These are phyloP conservation scores for Maudiozyma turicensis DNA, from an alignment of 805 yeast genomes.

Conservation along the genomic window DNA sequence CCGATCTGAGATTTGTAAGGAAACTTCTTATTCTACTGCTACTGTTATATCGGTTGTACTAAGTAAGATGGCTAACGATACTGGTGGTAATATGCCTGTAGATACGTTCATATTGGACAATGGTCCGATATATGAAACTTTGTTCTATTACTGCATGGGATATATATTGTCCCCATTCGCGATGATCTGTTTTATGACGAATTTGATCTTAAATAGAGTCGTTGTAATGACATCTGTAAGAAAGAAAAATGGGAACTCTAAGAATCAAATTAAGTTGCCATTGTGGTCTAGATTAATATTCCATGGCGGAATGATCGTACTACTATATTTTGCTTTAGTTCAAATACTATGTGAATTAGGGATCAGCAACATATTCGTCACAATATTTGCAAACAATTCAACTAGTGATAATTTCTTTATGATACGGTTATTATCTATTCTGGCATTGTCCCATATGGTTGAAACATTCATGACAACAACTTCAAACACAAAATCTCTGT, in stretches of 20 bases:
- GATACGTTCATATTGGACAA: conserved; percentile 3
- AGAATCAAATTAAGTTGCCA: conserved; percentile 6
- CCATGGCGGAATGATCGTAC: conserved; percentile 16
- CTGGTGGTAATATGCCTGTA: conserved; percentile 1
- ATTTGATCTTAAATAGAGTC: conserved; percentile 48
- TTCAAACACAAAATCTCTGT: conserved; percentile 29
- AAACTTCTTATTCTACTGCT: too few relatives aligned
- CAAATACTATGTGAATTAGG: neutral
- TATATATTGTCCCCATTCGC: conserved; percentile 44
- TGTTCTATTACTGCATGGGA: conserved; percentile 17
- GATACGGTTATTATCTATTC: conserved; percentile 6
- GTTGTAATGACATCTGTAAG: conserved; percentile 48
- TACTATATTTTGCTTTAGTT: conserved; percentile 3
- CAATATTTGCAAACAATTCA: neutral
- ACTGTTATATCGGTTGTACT: too few relatives aligned
- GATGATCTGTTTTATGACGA: conserved; percentile 46
- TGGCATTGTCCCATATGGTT: conserved; percentile 36
- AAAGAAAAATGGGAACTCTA: conserved; percentile 21
- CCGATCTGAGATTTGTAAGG: too few relatives aligned
- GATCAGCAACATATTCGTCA: neutral
- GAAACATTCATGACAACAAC: conserved; percentile 45
- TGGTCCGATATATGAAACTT: neutral
- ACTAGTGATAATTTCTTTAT: conserved; percentile 1
- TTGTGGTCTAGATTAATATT: conserved; percentile 29
- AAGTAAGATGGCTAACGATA: neutral